These are phyloP conservation scores for Solidago caesia DNA, from an alignment of 129 eudicot genomes.

Conservation along the genomic window DNA sequence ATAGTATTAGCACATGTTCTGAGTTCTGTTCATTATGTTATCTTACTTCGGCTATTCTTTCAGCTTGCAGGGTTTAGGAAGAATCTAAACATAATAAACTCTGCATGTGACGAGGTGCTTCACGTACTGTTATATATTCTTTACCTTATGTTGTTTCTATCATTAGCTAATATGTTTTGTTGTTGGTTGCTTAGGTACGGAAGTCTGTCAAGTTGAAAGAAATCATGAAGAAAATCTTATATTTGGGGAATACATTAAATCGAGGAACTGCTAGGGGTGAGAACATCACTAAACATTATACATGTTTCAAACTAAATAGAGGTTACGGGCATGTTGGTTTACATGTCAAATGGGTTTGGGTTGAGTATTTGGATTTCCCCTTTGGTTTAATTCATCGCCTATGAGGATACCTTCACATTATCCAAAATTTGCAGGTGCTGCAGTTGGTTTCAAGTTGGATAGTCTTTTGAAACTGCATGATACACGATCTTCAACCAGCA, in stretches of 20 bases:
- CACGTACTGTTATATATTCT: background rate
- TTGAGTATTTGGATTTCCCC: background rate
- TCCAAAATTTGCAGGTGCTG: conserved; percentile 29
- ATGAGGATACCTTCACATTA: too few species aligned
- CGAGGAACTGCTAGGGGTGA: conserved; percentile 96
- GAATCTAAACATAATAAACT: conserved; percentile 60
- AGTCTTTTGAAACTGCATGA: conserved; percentile 90
- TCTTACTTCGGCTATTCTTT: conserved; percentile 22
- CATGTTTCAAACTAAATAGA: background rate
- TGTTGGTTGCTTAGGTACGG: conserved; percentile 55
- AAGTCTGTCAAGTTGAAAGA: conserved; percentile 73
- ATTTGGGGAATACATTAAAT: conserved; percentile 79
- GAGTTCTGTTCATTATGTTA: background rate
- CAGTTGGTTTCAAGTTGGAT: conserved; percentile 93
- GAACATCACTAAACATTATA: background rate
- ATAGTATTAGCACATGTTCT: conserved; percentile 6
- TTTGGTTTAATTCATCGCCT: too few species aligned
- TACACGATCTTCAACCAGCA: conserved; percentile 82
- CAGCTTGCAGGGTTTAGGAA: conserved; percentile 76
- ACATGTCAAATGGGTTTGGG: background rate
- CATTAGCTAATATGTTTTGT: conserved; percentile 14
- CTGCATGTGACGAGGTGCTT: conserved; percentile 84
- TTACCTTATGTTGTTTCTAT: background rate
- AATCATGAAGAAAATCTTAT: conserved; percentile 68
- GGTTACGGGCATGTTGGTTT: background rate